Percentiles rank a stretch among this genome's conserved stretches.
Evolutionary conservation across 108 stramenopile species (phyloP).

Genomic region (Cyclotella atomus): DNA sequence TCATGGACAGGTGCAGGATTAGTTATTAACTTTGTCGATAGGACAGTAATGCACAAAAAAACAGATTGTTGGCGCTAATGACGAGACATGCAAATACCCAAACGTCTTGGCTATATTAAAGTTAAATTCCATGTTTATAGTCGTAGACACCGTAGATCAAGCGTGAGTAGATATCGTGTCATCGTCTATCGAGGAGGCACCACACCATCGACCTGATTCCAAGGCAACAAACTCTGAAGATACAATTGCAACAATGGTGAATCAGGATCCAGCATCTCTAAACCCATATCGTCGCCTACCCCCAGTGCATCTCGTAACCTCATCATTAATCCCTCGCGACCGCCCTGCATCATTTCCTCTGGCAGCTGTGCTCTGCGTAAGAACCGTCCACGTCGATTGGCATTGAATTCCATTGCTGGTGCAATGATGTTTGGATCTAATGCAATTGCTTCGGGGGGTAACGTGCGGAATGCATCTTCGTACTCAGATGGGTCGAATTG

Average conservation of each 20-base stretch:
- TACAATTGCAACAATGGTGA: constrained; percentile 78
- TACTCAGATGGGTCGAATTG: constrained; percentile 66
- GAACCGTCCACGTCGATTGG: constrained; percentile 69
- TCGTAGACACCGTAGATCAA: too few species aligned
- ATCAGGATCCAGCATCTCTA: constrained; percentile 65
- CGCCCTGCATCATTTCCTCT: constrained; percentile 8
- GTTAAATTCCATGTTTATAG: too few species aligned
- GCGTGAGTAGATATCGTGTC: too few species aligned
- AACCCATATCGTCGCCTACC: constrained; percentile 22
- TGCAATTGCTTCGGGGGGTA: constrained; percentile 81
- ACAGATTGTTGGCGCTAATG: too few species aligned
- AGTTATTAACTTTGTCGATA: too few species aligned
- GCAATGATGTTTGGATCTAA: constrained; percentile 72
- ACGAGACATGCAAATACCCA: too few species aligned
- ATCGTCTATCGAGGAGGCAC: too few species aligned
- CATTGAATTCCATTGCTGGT: constrained; percentile 67
- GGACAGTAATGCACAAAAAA: too few species aligned
- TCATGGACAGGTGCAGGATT: background rate
- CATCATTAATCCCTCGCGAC: constrained; percentile 14
- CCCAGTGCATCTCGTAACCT: constrained; percentile 24
- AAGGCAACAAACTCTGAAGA: constrained; percentile 74
- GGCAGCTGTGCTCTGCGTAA: constrained; percentile 45
- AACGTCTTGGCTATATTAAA: too few species aligned
- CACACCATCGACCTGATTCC: constrained; percentile 85
- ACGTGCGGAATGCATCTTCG: constrained; percentile 65